phyloP scores from a whole-genome alignment of 1,284 basidiomycete species.

The Mycosarcoma maydis region DNA sequence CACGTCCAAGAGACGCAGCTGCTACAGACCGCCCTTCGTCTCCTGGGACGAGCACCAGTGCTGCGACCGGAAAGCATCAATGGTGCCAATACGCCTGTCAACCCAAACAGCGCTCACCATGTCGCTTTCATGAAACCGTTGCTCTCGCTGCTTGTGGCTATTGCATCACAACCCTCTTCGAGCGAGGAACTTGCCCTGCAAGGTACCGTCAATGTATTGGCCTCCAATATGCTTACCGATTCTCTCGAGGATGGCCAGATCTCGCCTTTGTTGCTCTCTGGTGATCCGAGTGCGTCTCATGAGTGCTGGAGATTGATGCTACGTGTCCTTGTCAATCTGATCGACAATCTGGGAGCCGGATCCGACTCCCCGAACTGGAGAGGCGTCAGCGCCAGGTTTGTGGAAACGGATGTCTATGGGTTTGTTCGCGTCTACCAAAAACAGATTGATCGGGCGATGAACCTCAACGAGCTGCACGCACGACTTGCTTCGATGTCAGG shows the following conservation, averaged over 20 bases:
- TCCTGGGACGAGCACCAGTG: constrained; percentile 73
- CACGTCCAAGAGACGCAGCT: constrained; percentile 83
- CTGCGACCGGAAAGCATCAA: constrained; percentile 27
- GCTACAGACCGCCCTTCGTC: constrained; percentile 78
- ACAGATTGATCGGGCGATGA: constrained; percentile 79
- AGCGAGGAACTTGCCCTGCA: constrained; percentile 87
- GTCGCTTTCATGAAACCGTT: constrained; percentile 69
- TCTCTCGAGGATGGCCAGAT: constrained; percentile 79
- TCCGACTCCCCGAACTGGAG: constrained; percentile 33
- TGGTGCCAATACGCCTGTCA: constrained; percentile 8
- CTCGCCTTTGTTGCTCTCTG: constrained; percentile 75
- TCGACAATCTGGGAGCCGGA: constrained; percentile 70
- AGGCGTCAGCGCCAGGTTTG: constrained; percentile 77
- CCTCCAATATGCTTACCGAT: constrained; percentile 80
- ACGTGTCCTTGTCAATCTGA: constrained; percentile 79
- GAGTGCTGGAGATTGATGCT: constrained; percentile 85
- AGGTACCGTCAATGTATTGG: constrained; percentile 82
- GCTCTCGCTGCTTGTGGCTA: constrained; percentile 83
- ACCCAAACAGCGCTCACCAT: constrained; percentile 36
- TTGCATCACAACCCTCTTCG: constrained; percentile 79
- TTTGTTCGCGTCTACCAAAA: constrained; percentile 84
- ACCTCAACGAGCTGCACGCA: constrained; percentile 74
- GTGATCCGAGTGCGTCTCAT: constrained; percentile 80
- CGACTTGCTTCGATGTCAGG: constrained; percentile 63
- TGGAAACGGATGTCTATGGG: constrained; percentile 84